Conservation (phyloP, 345 rosid genomes). For the Rhodamnia argentea region DNA sequence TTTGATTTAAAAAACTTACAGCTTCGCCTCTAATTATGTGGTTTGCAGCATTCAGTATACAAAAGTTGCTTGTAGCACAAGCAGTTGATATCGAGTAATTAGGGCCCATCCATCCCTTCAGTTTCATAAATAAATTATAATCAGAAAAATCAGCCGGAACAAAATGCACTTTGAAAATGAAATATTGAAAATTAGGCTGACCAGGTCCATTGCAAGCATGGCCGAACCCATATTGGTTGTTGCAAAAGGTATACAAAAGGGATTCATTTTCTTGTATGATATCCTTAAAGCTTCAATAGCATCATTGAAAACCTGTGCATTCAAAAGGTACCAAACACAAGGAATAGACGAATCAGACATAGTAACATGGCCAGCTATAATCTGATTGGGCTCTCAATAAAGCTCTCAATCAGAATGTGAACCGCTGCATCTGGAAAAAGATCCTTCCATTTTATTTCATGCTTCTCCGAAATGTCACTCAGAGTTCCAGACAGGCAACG, state of each 20-base stretch:
- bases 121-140: neutral
- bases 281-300: conserved; percentile 35
- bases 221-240: conserved; percentile 51
- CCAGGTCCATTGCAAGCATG: conserved; percentile 49
- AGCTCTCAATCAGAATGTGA: neutral
- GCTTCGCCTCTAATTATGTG: conserved; percentile 50
- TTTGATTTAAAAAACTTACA: conserved; percentile 17
- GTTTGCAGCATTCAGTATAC: conserved; percentile 52
- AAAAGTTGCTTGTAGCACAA: conserved; percentile 54
- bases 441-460: neutral
- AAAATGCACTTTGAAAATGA: neutral
- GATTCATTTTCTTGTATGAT: conserved; percentile 41
- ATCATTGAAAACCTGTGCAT: conserved; percentile 30
- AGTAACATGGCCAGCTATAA: neutral
- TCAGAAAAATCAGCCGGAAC: neutral
- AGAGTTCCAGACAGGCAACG: neutral
- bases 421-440: neutral
- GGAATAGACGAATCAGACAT: neutral
- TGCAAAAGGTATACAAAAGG: conserved; percentile 47
- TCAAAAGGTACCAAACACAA: neutral
- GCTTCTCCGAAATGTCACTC: neutral
- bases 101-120: conserved; percentile 71
- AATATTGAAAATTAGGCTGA: neutral
- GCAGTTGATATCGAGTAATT: conserved; percentile 52
- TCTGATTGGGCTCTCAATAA: neutral